Evolutionary conservation across 345 rosid genomes (phyloP), one percentile per base, ranked within the genome.

Genomic region (Orychophragmus violaceus): DNA sequence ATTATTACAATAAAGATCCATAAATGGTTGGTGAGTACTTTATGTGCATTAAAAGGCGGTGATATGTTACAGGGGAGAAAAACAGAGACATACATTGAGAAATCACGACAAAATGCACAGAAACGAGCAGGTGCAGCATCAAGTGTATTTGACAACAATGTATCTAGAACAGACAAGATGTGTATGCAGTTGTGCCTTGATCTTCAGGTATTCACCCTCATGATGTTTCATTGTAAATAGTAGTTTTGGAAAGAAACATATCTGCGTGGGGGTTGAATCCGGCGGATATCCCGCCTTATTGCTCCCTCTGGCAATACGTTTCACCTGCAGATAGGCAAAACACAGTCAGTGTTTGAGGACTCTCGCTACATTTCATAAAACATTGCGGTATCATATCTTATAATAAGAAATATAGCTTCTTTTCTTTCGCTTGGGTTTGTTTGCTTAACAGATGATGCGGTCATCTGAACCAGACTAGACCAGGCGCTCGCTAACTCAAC

Each of bases 121-220:
- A 82, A 82, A 70, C 85, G 97, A 58, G 85, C 84, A 53, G 96
- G 97, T 64, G 89, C 95, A 18, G 88, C 89, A 81, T 81, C 92
- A 52, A 95, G 92, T 71, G 80, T 79, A 12, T 78, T 86, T 3
- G 99, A 88, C 71, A 80, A 83, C 19, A 85, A 87, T 68, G 84
- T 87, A 35, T 85, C 96, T 0, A 89, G 82, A 66, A 83, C 93
- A 6, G 97, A 90, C 79, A 94, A 94, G 80, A 82, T 90, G 66
- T 87, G 97, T 61, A 83, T 83, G 96, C 97, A 94, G 62, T 71
- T 90, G 63, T 94, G 90, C 81, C 88, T 94, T 51, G 99, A 94
- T 77, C 82, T 85, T 74, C 96, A 94, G 99, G 99, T 87, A n/a
- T n/a, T n/a, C 70, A 48, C 61, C 44, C 13, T 28, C 22, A 25